Base-by-base conservation (phyloP, 371 early-diverging fungal genomes). In the Mucor racemosus region DNA sequence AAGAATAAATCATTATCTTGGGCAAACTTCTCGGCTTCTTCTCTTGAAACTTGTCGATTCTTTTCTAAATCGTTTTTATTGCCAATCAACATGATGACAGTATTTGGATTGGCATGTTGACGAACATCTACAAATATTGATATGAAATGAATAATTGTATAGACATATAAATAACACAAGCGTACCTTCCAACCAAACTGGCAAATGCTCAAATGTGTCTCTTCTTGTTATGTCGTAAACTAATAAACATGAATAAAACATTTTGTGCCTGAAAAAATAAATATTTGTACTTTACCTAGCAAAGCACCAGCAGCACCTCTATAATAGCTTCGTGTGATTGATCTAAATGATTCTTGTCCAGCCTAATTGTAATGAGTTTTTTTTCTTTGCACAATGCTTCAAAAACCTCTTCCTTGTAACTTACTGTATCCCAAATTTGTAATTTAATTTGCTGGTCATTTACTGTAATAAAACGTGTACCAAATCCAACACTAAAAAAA, bases 351-450 rank as follows among this genome's bases (percentile, higher is more conserved):
- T 74, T 97, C 97, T 75, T 97, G 96, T 38, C 97, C 97, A 44
- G 97, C 97, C 80, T 85, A 70, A 39, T 26, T n/a, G 40, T 15
- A 33, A 8, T 19, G 64, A 17, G 31, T 33, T 17, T 31, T 54
- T 9, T 7, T 11, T 38, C 7, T 11, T 38, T 38, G 38, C 4
- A 38, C 38, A 38, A 11, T 11, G 40, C 4, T 40, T 56, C 35
- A 26, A 19, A n/a, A 11, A n/a, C 10, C 5, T 58, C 10, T 21
- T 34, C 31, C 62, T 38, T 48, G 15, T 38, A 38, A n/a, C 90
- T 87, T 75, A 95, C 97, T 13, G 99, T 99, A 83, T 99, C 99
- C 99, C 99, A 99, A 66, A 99, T 95, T 76, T 99, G 99, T 31
- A 99, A 87, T 81, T 98, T 98, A 69, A 98, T 91, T 69, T 87